A percentile compares a stretch with the other conserved stretches of the same genome.
Evolutionary conservation across 2,329 filamentous ascomycete genomes (phyloP).

Genomic region (Cladosporium sp.): DNA sequence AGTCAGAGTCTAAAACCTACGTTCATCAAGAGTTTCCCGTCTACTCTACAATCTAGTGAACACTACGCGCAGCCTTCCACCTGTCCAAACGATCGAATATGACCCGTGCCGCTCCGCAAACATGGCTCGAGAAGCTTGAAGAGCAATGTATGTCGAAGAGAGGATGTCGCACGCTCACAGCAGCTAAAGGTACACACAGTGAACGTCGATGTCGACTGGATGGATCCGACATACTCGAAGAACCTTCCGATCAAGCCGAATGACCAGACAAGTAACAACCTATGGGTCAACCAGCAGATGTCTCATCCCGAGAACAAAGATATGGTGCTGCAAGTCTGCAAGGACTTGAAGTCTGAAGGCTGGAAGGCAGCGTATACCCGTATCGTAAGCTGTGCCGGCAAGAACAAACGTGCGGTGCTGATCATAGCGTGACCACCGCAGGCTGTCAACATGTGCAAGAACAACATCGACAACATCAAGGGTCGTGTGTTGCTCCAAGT

Average conservation of each 20-base stretch:
- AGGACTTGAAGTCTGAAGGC: conserved; percentile 25
- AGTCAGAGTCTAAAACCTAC: neutral
- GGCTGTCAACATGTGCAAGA: conserved; percentile 26
- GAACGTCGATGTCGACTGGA: conserved; percentile 27
- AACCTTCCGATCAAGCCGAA: conserved; percentile 25
- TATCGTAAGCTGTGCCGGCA: conserved; percentile 18
- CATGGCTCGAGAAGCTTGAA: conserved; percentile 26
- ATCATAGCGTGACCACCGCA: conserved; percentile 1
- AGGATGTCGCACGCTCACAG: neutral
- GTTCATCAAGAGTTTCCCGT: neutral
- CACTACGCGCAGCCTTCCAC: neutral
- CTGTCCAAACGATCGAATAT: conserved; percentile 3
- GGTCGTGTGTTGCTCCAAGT: conserved; percentile 26
- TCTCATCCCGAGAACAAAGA: conserved; percentile 25
- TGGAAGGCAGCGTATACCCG: conserved; percentile 27
- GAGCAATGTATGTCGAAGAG: conserved; percentile 13
- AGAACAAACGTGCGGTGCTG: neutral
- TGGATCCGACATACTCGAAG: conserved; percentile 26
- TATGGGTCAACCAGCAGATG: conserved; percentile 27
- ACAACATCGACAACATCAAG: conserved; percentile 28
- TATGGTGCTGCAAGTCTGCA: conserved; percentile 26
- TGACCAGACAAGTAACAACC: conserved; percentile 26
- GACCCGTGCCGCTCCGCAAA: conserved; percentile 21
- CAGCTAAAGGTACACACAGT: conserved; percentile 7
- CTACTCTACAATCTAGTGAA: neutral